Conservation (phyloP, 2,329 filamentous ascomycete species). For the Lecanicillium sp. region DNA sequence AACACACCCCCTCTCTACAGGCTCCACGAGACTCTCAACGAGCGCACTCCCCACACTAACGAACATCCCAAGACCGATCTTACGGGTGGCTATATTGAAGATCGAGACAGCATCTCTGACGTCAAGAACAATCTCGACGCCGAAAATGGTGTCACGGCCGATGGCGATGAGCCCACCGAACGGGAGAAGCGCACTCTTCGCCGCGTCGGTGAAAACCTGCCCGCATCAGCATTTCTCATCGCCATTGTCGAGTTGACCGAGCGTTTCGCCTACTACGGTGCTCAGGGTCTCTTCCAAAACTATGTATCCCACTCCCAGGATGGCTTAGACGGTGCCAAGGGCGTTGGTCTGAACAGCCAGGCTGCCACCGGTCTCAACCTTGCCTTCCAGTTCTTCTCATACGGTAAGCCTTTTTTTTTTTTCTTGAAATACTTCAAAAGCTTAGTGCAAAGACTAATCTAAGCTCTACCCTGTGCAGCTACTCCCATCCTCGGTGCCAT, state of each 20-base stretch:
- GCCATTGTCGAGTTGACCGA: conserved; percentile 47
- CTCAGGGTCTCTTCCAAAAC: conserved; percentile 47
- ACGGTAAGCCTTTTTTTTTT: no score
- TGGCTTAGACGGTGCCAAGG: conserved; percentile 34
- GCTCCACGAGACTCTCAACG: conserved; percentile 13
- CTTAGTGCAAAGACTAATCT: no score
- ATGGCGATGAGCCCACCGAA: conserved; percentile 44
- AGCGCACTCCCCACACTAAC: conserved; percentile 12
- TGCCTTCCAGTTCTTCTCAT: conserved; percentile 46
- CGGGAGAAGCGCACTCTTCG: conserved; percentile 41
- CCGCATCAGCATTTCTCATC: conserved; percentile 46
- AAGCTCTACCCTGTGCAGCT: no score
- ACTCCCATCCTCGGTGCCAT: conserved; percentile 42
- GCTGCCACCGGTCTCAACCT: conserved; percentile 46
- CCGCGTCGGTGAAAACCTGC: conserved; percentile 46
- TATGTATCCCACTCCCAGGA: conserved; percentile 33
- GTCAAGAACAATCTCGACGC: conserved; percentile 12
- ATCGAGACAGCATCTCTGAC: conserved; percentile 1
- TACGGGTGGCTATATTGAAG: conserved; percentile 11
- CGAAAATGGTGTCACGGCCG: conserved; percentile 20
- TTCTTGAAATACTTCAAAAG: no score
- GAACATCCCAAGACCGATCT: conserved; percentile 11
- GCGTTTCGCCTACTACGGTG: conserved; percentile 51
- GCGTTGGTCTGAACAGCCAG: conserved; percentile 45
- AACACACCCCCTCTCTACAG: conserved; percentile 7